phyloP scores from a whole-genome alignment of 345 rosid species.

The Heritiera littoralis region DNA sequence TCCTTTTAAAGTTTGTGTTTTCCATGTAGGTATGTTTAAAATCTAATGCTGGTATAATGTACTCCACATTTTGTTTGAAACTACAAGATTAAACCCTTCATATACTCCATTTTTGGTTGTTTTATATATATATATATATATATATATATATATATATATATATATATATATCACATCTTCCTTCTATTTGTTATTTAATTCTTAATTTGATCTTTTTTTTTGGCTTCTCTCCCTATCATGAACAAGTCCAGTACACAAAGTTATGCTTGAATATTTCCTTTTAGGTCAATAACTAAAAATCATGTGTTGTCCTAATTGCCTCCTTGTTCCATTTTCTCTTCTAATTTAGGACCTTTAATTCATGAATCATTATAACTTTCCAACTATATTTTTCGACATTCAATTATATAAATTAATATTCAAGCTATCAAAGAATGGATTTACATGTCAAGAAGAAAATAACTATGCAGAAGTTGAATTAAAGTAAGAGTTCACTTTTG shows the following conservation, averaged over 20 bases:
- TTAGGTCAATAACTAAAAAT: not conserved
- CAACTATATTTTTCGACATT: not conserved
- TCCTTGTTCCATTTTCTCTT: not conserved
- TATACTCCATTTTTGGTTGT: not conserved
- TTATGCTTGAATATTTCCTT: not conserved
- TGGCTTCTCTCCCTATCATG: not conserved
- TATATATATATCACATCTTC: no score
- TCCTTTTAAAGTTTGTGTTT: not conserved
- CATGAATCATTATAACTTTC: not conserved
- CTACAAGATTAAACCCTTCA: not conserved
- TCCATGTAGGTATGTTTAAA: not conserved
- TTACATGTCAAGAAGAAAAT: not conserved
- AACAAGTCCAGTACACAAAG: not conserved
- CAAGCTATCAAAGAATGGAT: not conserved
- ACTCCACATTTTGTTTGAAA: no score
- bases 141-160: no score
- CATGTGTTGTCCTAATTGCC: not conserved
- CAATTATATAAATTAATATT: not conserved
- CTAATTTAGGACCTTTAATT: not conserved
- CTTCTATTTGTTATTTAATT: not conserved
- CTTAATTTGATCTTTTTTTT: not conserved
- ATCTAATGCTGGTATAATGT: not conserved
- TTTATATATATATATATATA: no score
- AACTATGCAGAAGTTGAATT: not conserved
- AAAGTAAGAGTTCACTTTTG: no score